Evolutionary conservation across 352 stramenopile genomes (phyloP).

Genomic region (Phytopythium montanum): DNA sequence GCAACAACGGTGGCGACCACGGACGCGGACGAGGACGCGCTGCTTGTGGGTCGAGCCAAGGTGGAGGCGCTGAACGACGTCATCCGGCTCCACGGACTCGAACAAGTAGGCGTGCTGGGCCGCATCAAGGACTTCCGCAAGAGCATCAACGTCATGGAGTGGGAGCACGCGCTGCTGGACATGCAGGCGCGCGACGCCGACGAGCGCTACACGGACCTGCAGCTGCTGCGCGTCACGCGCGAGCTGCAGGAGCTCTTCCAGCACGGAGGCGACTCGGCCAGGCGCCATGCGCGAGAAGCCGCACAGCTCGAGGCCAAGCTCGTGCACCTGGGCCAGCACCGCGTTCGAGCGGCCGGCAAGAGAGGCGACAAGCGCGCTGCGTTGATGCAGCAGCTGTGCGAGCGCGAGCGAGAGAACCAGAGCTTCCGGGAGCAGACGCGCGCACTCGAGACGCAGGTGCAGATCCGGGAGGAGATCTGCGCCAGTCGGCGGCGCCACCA

Average conservation of each 20-base stretch:
- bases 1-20: background rate
- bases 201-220: conserved; percentile 91
- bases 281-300: conserved; percentile 78
- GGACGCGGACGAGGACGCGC: conserved; percentile 41
- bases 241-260: conserved; percentile 88
- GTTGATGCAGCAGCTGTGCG: conserved; percentile 56
- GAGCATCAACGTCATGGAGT: conserved; percentile 94
- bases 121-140: conserved; percentile 94
- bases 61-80: conserved; percentile 88
- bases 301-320: conserved; percentile 75
- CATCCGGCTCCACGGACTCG: conserved; percentile 81
- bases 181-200: conserved; percentile 85
- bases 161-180: conserved; percentile 83
- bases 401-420: conserved; percentile 79
- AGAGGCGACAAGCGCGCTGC: conserved; percentile 41
- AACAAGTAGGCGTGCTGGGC: conserved; percentile 81
- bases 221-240: conserved; percentile 92
- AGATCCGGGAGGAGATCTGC: conserved; percentile 88
- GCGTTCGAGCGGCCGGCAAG: conserved; percentile 66
- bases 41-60: conserved; percentile 73
- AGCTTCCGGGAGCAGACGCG: conserved; percentile 69
- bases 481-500: conserved; percentile 47
- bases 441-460: conserved; percentile 78
- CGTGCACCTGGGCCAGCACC: conserved; percentile 49
- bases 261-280: conserved; percentile 71